Conservation (phyloP, 371 early-diverging fungal species). For the Mortierella sp. region DNA sequence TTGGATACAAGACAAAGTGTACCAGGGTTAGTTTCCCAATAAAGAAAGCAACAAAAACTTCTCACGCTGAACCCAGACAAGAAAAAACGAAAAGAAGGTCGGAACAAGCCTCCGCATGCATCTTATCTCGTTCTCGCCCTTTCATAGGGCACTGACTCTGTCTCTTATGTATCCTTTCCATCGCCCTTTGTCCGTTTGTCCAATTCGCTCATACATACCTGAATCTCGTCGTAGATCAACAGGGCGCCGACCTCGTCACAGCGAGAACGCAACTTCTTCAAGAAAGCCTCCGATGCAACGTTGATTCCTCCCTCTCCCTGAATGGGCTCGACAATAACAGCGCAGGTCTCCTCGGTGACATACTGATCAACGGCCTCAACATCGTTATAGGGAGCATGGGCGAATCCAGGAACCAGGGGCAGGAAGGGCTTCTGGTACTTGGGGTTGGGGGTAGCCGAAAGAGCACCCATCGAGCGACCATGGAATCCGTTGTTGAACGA, state of each 20-base stretch:
- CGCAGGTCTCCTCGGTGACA: conserved; percentile 86
- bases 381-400: conserved; percentile 81
- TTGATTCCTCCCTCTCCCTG: conserved; percentile 97
- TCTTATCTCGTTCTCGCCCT: neutral
- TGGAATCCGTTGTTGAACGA: conserved; percentile 94
- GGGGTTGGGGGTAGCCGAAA: conserved; percentile 90
- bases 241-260: conserved; percentile 88
- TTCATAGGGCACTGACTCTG: too few species aligned
- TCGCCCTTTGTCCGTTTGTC: neutral
- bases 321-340: conserved; percentile 95
- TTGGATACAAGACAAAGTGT: neutral
- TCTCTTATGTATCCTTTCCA: neutral
- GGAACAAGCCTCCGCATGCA: neutral
- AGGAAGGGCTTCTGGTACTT: conserved; percentile 95
- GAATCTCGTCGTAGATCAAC: conserved; percentile 97
- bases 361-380: conserved; percentile 65
- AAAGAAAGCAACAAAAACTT: neutral
- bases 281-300: conserved; percentile 76
- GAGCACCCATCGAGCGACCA: conserved; percentile 94
- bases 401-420: conserved; percentile 91
- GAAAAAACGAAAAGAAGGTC: conserved; percentile 5
- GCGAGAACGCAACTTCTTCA: conserved; percentile 78
- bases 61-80: conserved; percentile 11
- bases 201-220: conserved; percentile 65
- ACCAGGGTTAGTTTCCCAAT: conserved; percentile 7